Evolutionary conservation across 805 yeast genomes (phyloP).

Genomic region (Zygotorulaspora chibaensis): DNA sequence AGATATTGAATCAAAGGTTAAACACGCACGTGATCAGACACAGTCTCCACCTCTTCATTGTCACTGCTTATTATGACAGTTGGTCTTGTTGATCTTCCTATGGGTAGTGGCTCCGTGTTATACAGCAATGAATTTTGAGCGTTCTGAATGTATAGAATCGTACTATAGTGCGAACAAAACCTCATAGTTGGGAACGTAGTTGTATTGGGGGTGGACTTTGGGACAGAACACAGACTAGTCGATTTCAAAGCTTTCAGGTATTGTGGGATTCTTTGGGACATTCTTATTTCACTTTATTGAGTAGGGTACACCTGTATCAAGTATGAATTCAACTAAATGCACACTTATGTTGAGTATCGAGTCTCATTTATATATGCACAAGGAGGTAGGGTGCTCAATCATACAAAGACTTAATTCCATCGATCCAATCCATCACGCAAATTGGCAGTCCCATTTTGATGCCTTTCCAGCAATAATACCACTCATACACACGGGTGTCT

Average conservation of each 20-base stretch:
- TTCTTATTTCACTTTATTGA: neutral
- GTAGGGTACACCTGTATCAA: no score
- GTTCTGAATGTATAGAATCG: slow-evolving; percentile 4
- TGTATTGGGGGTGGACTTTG: slow-evolving; percentile 10
- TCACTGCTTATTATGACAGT: slow-evolving; percentile 25
- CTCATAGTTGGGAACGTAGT: slow-evolving; percentile 14
- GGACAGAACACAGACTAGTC: slow-evolving; percentile 11
- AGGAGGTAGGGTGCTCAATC: neutral
- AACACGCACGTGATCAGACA: slow-evolving; percentile 26
- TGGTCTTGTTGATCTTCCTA: slow-evolving; percentile 13
- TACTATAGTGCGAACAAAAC: slow-evolving; percentile 2
- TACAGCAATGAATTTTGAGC: neutral
- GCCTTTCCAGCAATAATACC: no score
- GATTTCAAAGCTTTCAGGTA: slow-evolving; percentile 9
- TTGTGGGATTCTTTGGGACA: neutral
- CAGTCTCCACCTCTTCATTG: slow-evolving; percentile 27
- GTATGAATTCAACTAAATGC: neutral
- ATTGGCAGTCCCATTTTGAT: no score
- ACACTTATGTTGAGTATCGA: neutral
- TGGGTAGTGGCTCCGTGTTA: neutral
- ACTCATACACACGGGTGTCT: no score
- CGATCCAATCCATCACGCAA: neutral
- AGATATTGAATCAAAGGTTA: no score
- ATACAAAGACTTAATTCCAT: neutral
- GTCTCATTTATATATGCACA: neutral